Base-by-base conservation (phyloP, 345 rosid species). In the Citrus cavaleriei region DNA sequence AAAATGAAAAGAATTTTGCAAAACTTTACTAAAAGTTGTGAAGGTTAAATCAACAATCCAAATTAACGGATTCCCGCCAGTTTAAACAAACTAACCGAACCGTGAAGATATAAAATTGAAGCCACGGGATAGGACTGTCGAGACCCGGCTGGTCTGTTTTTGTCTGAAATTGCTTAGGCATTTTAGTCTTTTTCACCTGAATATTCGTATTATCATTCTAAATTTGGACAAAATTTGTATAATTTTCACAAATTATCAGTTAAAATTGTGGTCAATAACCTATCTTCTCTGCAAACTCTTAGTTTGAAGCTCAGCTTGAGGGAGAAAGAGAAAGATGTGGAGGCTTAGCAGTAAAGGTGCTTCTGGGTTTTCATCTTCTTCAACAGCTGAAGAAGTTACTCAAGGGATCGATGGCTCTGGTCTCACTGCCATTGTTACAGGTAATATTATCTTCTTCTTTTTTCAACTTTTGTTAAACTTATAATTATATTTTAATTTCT, bases 311-410 rank as follows among this genome's bases (percentile, higher is more conserved):
- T 46, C 37, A 46, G n/a, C 12, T 21, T 24, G 3, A 8, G 35
- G 68, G 4, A 42, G 16, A 42, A 42, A 42, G 51, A 42, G 51
- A 40, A 40, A 42, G 51, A 87, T 89, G 95, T 86, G 93, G 95
- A 75, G 81, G 54, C 86, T 91, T 69, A 76, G 88, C 77, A 82
- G 85, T 78, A 92, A 86, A 83, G 90, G 91, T 25, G 78, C 88
- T 30, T 90, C 98, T 75, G 98, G 98, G 74, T 93, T 91, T 90
- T 93, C 95, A 18, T 59, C 89, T 76, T 83, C 87, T 57, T 91
- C 97, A 70, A 90, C 93, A 10, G 98, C 98, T 0, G 97, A 92
- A 88, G 91, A 93, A 81, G 96, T 92, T 25, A 92, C 98, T 37
- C 83, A 80, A 8, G 95, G 96, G 76, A 80, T 92, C 71, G 92